Evolutionary conservation across 192 early-diverging fungal genomes (phyloP), one percentile per base, ranked within the genome.

Genomic region (Gaertneriomyces semiglobifer): DNA sequence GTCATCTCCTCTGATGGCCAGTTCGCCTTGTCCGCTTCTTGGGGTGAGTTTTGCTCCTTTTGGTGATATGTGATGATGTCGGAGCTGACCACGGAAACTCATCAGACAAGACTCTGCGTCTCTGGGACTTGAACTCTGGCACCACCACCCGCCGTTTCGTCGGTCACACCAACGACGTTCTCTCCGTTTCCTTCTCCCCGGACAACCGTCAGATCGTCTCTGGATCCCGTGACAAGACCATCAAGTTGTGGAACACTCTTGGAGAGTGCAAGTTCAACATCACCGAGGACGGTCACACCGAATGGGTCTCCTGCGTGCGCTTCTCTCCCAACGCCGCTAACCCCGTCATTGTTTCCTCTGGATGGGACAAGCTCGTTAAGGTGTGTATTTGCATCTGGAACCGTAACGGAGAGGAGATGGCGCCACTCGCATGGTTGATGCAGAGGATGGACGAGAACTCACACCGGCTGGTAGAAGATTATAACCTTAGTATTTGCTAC

Each of bases 361-460:
- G 95, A 74, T 99, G 96, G 96, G 96, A 99, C 87, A 98, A 97
- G 89, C 82, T 95, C 72, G 95, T 99, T 83, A 99, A 99, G 96
- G 93, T 95, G 86, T 66, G 77, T 70, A 6, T 60, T 53, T 19
- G 59, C 0, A 7, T 46, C 42, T 18, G 10, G 12, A 18, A 11
- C 11, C 9, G 16, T 12, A 3, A 14, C 59, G 44, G 7, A 4
- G 7, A 58, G 7, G 45, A 43, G 33, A 44, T 14, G 45, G 47
- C n/a, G 4, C 4, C 9, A 7, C 40, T 10, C n/a, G 20, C 40
- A 18, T 39, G 53, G 65, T 7, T 9, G 52, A 38, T 44, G 51
- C 9, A 44, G 46, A 1, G 18, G 61, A 50, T 44, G 3, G 2
- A 51, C 2, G 18, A 14, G 46, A 10, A 20, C 9, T 45, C 54